These are phyloP conservation scores for Biscogniauxia marginata DNA, from an alignment of 2,329 filamentous ascomycete species.

Conservation along the genomic window DNA sequence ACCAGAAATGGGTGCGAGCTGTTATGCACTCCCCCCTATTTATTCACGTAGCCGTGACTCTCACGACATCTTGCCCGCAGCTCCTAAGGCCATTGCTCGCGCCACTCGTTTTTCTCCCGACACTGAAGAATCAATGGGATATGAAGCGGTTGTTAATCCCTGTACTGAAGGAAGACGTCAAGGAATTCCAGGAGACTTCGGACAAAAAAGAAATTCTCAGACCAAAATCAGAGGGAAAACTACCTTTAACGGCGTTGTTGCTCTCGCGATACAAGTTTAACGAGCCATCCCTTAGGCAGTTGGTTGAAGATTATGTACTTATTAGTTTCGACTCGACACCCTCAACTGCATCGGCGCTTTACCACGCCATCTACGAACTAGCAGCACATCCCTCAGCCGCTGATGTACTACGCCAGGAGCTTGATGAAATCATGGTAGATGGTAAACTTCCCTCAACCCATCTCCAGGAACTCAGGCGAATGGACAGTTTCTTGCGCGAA, in stretches of 20 bases:
- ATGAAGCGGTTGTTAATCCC: conserved; percentile 10
- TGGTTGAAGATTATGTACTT: conserved; percentile 8
- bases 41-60: conserved; percentile 6
- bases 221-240: conserved; percentile 4
- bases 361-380: conserved; percentile 4
- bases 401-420: conserved; percentile 7
- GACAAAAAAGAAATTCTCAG: conserved; percentile 6
- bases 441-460: conserved; percentile 6
- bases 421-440: conserved; percentile 1
- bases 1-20: conserved; percentile 4
- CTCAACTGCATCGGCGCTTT: conserved; percentile 9
- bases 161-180: conserved; percentile 2
- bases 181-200: neutral
- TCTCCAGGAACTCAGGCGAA: conserved; percentile 8
- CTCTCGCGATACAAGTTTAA: conserved; percentile 6
- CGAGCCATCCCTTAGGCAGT: conserved; percentile 5
- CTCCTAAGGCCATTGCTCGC: conserved; percentile 10
- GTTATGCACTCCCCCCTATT: conserved; percentile 7
- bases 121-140: conserved; percentile 6
- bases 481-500: conserved; percentile 15
- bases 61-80: neutral
- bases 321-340: conserved; percentile 13
- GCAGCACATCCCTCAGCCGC: conserved; percentile 1
- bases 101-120: conserved; percentile 6
- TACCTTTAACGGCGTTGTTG: conserved; percentile 9